A percentile compares a stretch with the other conserved stretches of the same genome.
These are phyloP conservation scores for Myxozyma kluyveri DNA, from an alignment of 805 yeast genomes.

Conservation along the genomic window DNA sequence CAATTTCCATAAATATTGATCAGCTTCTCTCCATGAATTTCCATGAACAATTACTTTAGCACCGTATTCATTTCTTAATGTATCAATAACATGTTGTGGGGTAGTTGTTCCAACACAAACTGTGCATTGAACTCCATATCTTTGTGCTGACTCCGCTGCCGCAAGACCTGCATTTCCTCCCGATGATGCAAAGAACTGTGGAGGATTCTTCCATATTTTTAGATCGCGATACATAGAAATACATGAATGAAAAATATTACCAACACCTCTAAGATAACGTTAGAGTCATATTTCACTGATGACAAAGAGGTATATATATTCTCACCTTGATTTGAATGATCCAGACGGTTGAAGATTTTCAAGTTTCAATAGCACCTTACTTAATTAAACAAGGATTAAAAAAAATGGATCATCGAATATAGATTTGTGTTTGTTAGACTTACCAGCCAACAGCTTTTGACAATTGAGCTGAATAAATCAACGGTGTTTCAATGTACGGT, in stretches of 20 bases:
- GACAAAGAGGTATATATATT: neutral
- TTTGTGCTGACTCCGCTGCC: slow-evolving; percentile 81
- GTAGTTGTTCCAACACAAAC: slow-evolving; percentile 61
- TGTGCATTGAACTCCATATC: slow-evolving; percentile 53
- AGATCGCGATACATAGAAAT: slow-evolving; percentile 37
- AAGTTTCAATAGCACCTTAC: slow-evolving; percentile 68
- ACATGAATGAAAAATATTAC: slow-evolving; percentile 66
- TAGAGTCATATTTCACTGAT: neutral
- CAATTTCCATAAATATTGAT: slow-evolving; percentile 68
- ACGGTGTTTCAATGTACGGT: slow-evolving; percentile 50
- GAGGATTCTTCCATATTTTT: slow-evolving; percentile 50
- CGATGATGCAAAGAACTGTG: slow-evolving; percentile 73
- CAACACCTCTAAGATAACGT: slow-evolving; percentile 59
- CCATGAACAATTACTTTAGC: slow-evolving; percentile 61
- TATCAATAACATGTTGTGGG: slow-evolving; percentile 45
- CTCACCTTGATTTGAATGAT: slow-evolving; percentile 74
- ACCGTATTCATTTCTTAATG: slow-evolving; percentile 46
- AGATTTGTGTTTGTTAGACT: no score
- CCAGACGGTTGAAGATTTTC: slow-evolving; percentile 89
- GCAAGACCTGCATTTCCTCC: slow-evolving; percentile 99
- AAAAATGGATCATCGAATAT: no score
- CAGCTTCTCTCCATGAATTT: slow-evolving; percentile 79
- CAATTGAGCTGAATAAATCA: slow-evolving; percentile 67
- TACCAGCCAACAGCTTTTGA: slow-evolving; percentile 64
- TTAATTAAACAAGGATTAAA: no score